Evolutionary conservation across 2,329 filamentous ascomycete genomes (phyloP).

Genomic region (Fusarium pilosicola): DNA sequence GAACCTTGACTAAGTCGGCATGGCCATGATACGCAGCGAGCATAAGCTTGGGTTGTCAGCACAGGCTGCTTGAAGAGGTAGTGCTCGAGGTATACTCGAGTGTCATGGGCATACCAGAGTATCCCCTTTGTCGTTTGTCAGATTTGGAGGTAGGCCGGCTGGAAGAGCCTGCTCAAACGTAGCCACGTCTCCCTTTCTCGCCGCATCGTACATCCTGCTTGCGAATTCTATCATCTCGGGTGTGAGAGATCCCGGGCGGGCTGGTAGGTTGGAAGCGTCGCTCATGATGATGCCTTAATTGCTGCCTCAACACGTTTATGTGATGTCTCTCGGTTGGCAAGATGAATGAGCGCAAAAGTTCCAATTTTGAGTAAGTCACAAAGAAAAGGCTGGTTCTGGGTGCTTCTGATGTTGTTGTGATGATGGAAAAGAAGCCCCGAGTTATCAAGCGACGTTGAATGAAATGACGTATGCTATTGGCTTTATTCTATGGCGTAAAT

Average conservation of each 20-base stretch:
- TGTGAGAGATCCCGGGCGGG: slow-evolving; percentile 54
- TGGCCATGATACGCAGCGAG: slow-evolving; percentile 77
- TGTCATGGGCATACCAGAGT: slow-evolving; percentile 63
- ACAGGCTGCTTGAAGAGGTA: neutral
- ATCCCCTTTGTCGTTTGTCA: slow-evolving; percentile 79
- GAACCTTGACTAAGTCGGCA: slow-evolving; percentile 65
- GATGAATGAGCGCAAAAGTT: neutral
- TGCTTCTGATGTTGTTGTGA: neutral
- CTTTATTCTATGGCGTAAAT: neutral
- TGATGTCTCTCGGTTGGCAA: neutral
- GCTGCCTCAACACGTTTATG: neutral
- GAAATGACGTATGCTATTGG: slow-evolving; percentile 25
- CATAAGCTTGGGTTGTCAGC: slow-evolving; percentile 65
- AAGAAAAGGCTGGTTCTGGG: neutral
- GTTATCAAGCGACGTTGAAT: neutral
- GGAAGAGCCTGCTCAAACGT: slow-evolving; percentile 71
- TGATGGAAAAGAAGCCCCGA: neutral
- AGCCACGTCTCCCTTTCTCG: slow-evolving; percentile 66
- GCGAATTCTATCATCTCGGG: slow-evolving; percentile 75
- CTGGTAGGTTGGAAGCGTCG: slow-evolving; percentile 22
- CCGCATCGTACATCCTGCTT: slow-evolving; percentile 72
- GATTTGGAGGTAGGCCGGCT: slow-evolving; percentile 73
- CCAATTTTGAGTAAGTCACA: neutral
- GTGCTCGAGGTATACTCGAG: neutral
- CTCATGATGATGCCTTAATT: slow-evolving; percentile 21